These are phyloP conservation scores for Glonium stellatum DNA, from an alignment of 495 filamentous ascomycete species.

Conservation along the genomic window DNA sequence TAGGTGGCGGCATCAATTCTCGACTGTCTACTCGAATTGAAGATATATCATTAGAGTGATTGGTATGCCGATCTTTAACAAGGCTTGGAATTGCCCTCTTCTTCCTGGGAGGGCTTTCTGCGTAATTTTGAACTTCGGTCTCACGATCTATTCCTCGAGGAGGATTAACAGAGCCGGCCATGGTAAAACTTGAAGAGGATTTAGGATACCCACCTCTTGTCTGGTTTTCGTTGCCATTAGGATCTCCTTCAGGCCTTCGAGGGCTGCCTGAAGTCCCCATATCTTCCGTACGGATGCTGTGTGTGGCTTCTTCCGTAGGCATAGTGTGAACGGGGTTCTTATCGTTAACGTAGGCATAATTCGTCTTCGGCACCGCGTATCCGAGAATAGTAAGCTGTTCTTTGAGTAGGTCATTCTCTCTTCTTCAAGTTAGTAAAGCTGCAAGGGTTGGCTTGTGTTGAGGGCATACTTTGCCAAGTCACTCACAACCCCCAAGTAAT, in stretches of 20 bases:
- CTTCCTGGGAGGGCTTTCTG: constrained; percentile 5
- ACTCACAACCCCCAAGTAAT: constrained; percentile 27
- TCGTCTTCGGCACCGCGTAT: constrained; percentile 21
- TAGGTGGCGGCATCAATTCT: constrained; percentile 34
- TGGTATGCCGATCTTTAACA: constrained; percentile 4
- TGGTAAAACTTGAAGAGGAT: background rate
- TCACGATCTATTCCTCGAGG: background rate
- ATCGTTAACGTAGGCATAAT: constrained; percentile 7
- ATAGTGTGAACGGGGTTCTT: background rate
- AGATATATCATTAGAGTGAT: background rate
- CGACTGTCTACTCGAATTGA: constrained; percentile 11
- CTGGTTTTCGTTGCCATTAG: background rate
- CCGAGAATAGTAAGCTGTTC: constrained; percentile 28
- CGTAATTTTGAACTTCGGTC: background rate
- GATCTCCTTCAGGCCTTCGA: background rate
- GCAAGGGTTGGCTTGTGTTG: background rate
- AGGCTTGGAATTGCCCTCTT: background rate
- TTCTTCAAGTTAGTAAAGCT: constrained; percentile 8
- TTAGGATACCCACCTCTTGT: background rate
- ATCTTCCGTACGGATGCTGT: background rate
- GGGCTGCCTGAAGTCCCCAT: background rate
- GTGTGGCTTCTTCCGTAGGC: background rate
- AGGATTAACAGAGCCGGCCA: background rate
- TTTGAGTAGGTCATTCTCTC: constrained; percentile 30
- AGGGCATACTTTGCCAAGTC: constrained; percentile 27